Evolutionary conservation across 192 early-diverging fungal genomes (phyloP), one percentile per base, ranked within the genome.

Genomic region (Coemansia sp.): DNA sequence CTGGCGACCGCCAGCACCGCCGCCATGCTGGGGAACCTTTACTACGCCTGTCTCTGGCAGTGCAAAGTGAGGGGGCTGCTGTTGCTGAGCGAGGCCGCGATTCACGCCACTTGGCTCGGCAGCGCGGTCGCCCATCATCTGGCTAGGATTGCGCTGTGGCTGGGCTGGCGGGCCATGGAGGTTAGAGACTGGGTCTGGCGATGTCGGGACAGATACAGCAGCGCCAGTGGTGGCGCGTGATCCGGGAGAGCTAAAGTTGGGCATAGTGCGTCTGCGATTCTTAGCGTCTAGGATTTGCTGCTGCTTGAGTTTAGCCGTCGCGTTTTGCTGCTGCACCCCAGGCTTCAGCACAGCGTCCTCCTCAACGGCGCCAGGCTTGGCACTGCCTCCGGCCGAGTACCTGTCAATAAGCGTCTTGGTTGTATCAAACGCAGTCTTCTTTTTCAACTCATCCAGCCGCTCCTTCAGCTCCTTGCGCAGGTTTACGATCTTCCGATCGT

Each of bases 371-470:
- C 5, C 17, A 0, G 53, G 46, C 39, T 49, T 59, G 10, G 45
- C 67, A 38, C 47, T 59, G 27, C 67, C 68, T 46, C 73, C 68
- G 39, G 74, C 59, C 60, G 95, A 94, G 77, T 94, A 99, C 39
- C 92, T 79, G 68, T 99, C 96, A 31, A 98, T 75, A 27, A 98
- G 82, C 17, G 74, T 90, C 74, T 97, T 93, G 40, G 96, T 97
- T 27, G 89, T 82, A 63, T 96, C 94, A 73, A 93, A 98, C 1
- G 91, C 89, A 0, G 94, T 96, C 74, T 93, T 95, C 68, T 96
- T 95, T 81, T 98, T 98, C 60, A 98, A 84, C 73, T 95, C 96
- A 61, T 98, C 95, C 15, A 98, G 75, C 74, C 91, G 87, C 42
- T 83, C 85, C 63, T 89, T 91, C 62, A 91, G 85, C 60, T 91